phyloP scores from a whole-genome alignment of 306 rosid species.

The Fragaria vesca region DNA sequence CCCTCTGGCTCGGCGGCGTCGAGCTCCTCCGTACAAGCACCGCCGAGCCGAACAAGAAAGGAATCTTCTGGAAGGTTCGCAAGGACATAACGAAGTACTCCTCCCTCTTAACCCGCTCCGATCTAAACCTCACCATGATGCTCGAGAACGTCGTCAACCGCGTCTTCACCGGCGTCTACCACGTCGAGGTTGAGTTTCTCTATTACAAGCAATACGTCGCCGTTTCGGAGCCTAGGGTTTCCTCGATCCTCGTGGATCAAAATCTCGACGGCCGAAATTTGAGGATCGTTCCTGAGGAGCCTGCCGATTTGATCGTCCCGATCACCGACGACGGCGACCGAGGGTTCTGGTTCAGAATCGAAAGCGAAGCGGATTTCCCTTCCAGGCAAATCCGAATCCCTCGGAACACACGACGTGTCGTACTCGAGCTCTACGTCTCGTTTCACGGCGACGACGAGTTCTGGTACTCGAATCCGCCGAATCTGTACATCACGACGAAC shows the following conservation, averaged over 20 bases:
- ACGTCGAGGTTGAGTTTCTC: conserved; percentile 47
- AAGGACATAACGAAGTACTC: conserved; percentile 73
- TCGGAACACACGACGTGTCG: conserved; percentile 47
- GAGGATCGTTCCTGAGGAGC: background rate
- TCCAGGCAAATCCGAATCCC: conserved; percentile 50
- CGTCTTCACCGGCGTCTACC: conserved; percentile 66
- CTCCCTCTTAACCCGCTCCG: conserved; percentile 41
- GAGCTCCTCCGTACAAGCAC: conserved; percentile 86
- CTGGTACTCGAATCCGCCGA: conserved; percentile 85
- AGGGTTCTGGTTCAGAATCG: conserved; percentile 77
- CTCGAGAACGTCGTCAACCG: conserved; percentile 58
- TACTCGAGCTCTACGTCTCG: conserved; percentile 65
- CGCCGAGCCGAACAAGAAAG: conserved; percentile 53
- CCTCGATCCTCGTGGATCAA: conserved; percentile 4
- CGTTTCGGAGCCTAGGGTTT: conserved; percentile 16
- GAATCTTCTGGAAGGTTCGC: conserved; percentile 66
- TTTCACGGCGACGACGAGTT: conserved; percentile 86
- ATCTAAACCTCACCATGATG: conserved; percentile 65
- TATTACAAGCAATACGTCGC: conserved; percentile 27
- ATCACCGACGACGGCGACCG: conserved; percentile 47
- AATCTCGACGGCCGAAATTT: conserved; percentile 11
- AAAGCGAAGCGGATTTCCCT: conserved; percentile 33
- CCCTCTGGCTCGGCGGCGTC: conserved; percentile 68
- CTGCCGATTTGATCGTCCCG: conserved; percentile 72
- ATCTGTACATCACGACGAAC: conserved; percentile 52